Evolutionary conservation across 2,329 filamentous ascomycete species (phyloP), one percentile per base, ranked within the genome.

Genomic region (Cladobotryum protrusum): DNA sequence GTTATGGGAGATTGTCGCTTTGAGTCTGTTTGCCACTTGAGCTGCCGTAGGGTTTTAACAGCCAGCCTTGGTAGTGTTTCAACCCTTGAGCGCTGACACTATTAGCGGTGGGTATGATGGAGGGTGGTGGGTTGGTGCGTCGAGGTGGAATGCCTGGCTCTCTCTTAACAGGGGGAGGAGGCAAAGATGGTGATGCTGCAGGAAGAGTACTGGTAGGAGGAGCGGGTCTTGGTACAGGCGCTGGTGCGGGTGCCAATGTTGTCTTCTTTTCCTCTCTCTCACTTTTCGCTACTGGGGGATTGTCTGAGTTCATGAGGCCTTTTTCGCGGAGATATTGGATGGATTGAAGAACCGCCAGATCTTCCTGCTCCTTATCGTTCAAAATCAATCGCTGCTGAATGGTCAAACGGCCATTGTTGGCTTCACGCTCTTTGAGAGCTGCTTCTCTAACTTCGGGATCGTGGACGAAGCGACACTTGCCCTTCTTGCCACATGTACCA

Each of bases 381-480:
- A 85, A 70, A 52, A 80, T 75, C 48, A 86, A 67, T 39, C 82
- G 80, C 63, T 86, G 82, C 64, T 82, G 78, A 48, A 85, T 75
- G 4, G 82, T 85, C 67, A 85, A 76, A 45, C 79, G 78, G 43
- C 82, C 82, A 53, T 82, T 80, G 58, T 85, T 85, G 59, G 75
- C 73, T 59, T 82, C 81, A 52, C 81, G 77, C 62, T 85, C 82
- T 60, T 75, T 77, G 44, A 85, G 72, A 50, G 82, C 82, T 56
- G 79, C 79, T 59, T 82, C 79, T 57, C 82, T 75, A 51, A 83
- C 77, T 54, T 78, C 76, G 15, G 77, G 75, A 62, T 86, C 82
- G 64, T 86, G 82, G 56, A 84, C 80, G 68, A 86, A 86, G 69
- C 82, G 82, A 72, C 82, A 86, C 81, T 85, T 85, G 80, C 81